phyloP scores from a whole-genome alignment of 2,329 filamentous ascomycete genomes.

The Xylariales sp. region DNA sequence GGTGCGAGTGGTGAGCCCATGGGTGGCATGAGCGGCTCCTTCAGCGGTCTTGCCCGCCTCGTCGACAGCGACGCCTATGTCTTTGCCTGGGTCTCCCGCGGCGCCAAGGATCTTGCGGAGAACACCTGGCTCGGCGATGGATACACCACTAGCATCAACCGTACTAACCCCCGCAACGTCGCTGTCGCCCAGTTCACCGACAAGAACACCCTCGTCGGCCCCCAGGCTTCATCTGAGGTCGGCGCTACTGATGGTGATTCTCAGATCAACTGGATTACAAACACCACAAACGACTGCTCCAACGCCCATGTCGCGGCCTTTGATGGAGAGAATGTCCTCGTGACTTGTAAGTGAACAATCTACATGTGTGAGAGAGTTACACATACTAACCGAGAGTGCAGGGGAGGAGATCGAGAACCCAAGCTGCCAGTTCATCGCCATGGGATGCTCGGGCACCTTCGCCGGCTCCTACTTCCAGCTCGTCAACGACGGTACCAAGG shows the following conservation, averaged over 20 bases:
- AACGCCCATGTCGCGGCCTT: conserved; percentile 47
- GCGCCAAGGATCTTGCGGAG: conserved; percentile 46
- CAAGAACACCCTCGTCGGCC: conserved; percentile 51
- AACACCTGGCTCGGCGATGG: conserved; percentile 56
- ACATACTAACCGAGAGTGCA: neutral
- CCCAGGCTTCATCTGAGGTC: conserved; percentile 49
- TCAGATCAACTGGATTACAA: conserved; percentile 57
- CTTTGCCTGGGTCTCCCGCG: conserved; percentile 59
- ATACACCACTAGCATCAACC: conserved; percentile 47
- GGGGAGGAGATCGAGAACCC: conserved; percentile 55
- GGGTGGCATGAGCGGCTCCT: conserved; percentile 61
- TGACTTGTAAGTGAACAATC: conserved; percentile 38
- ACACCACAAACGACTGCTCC: conserved; percentile 43
- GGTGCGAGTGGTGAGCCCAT: conserved; percentile 54
- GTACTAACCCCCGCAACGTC: conserved; percentile 55
- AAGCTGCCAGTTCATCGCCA: conserved; percentile 49
- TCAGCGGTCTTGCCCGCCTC: conserved; percentile 53
- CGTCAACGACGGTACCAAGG: conserved; percentile 45
- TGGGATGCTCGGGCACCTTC: conserved; percentile 56
- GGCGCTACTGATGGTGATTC: conserved; percentile 48
- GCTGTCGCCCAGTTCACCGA: conserved; percentile 53
- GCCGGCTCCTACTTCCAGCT: conserved; percentile 57
- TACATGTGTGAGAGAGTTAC: neutral
- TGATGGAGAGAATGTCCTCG: conserved; percentile 39
- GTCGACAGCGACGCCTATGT: conserved; percentile 48